Evolutionary conservation across 108 stramenopile species (phyloP), one percentile per base, ranked within the genome.

Genomic region (Pseudonitzschia multistriata): DNA sequence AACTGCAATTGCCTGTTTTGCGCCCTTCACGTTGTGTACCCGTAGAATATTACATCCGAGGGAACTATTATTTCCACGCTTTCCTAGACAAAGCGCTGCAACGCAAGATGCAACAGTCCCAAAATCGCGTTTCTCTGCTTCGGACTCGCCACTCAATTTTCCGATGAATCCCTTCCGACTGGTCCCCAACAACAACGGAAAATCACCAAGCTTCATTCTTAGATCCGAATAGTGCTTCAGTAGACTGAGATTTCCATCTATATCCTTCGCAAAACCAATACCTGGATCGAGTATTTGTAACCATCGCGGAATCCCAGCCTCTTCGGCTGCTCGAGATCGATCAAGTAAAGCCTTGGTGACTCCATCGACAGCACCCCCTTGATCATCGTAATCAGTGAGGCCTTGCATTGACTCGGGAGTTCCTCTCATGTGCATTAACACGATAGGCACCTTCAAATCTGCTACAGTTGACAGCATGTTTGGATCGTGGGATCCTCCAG

Each of bases 381-480:
- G 34, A 8, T 83, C 73, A 3, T 70, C 74, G 73, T 94, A 96
- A 27, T 92, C 60, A 40, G 89, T 82, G 56, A 92, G 27, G 0
- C 53, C 48, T 72, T 82, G 82, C 98, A 99, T 99, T 17, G 96
- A 97, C 70, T 87, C 80, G 7, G 95, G 95, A 47, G 82, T 92
- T 13, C 96, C 97, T 54, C 98, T 81, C 92, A 92, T 95, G 74
- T 99, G 98, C 98, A 99, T 99, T 3, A 95, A 64, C 8, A 97
- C 74, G 49, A 93, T 85, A 21, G 96, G 96, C 8, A 97, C 95
- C 45, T 82, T 71, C 67, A 94, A 49, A 5, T 73, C 61, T 2
- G 89, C 88, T 13, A 97, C 95, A 17, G 82, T 79, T 0, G 78
- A n/a, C 2, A 97, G 68, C 98, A 99, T 99, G 8, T 77, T 61